phyloP scores from a whole-genome alignment of 2,329 filamentous ascomycete genomes.

The Chaetomium strumarium region DNA sequence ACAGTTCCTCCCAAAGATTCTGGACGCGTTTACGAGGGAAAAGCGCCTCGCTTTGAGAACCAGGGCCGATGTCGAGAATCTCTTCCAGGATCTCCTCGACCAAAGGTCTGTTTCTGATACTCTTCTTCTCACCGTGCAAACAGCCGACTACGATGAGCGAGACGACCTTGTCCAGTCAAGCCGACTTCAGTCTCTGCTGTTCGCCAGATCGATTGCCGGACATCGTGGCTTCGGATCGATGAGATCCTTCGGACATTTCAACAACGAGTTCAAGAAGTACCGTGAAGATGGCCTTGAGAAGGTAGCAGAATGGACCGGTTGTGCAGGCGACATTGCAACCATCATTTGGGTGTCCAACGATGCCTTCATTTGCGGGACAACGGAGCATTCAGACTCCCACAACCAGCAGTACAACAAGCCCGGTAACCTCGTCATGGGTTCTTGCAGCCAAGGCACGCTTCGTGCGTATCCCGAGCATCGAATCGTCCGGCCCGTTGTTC shows the following conservation, averaged over 20 bases:
- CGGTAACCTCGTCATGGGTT: slow-evolving; percentile 55
- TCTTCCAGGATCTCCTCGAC: slow-evolving; percentile 32
- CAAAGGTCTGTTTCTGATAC: slow-evolving; percentile 22
- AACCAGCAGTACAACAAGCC: slow-evolving; percentile 63
- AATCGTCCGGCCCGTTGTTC: slow-evolving; percentile 47
- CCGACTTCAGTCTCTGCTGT: slow-evolving; percentile 37
- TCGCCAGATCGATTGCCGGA: slow-evolving; percentile 46
- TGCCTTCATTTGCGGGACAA: slow-evolving; percentile 57
- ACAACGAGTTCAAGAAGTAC: slow-evolving; percentile 38
- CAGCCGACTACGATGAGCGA: slow-evolving; percentile 27
- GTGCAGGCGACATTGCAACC: slow-evolving; percentile 55
- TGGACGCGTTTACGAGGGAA: slow-evolving; percentile 8
- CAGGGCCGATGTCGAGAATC: slow-evolving; percentile 31
- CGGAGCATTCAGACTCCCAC: slow-evolving; percentile 55
- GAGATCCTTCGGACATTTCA: slow-evolving; percentile 39
- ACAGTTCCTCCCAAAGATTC: neutral
- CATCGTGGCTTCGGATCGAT: slow-evolving; percentile 38
- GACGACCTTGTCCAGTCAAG: slow-evolving; percentile 27
- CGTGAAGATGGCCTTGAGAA: slow-evolving; percentile 48
- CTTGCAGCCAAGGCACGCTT: slow-evolving; percentile 38
- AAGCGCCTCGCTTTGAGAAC: slow-evolving; percentile 23
- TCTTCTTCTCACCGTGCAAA: slow-evolving; percentile 29
- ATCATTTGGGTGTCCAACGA: slow-evolving; percentile 50
- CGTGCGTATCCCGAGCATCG: slow-evolving; percentile 52
- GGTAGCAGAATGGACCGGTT: slow-evolving; percentile 52